These are phyloP conservation scores for Hyaloscypha finlandica DNA, from an alignment of 495 filamentous ascomycete genomes.

Conservation along the genomic window DNA sequence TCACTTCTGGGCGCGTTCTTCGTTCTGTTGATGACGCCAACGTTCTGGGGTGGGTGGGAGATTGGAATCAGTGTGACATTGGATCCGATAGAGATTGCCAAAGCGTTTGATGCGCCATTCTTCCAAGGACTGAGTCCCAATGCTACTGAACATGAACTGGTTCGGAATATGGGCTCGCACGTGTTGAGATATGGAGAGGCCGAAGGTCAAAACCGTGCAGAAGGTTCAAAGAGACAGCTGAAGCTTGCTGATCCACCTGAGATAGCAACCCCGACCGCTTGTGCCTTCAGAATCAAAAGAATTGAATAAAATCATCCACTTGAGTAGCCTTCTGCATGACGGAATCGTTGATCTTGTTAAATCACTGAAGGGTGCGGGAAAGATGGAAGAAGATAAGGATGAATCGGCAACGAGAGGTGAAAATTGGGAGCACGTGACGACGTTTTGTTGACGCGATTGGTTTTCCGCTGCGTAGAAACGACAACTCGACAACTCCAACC, in stretches of 20 bases:
- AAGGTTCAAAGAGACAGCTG: conserved; percentile 5
- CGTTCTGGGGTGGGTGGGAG: conserved; percentile 37
- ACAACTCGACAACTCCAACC: background rate
- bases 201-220: background rate
- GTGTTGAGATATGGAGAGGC: conserved; percentile 10
- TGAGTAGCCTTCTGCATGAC: too few relatives aligned
- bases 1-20: conserved; percentile 23
- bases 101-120: conserved; percentile 35
- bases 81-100: conserved; percentile 38
- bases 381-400: background rate
- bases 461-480: background rate
- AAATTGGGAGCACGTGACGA: background rate
- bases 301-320: too few relatives aligned
- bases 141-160: conserved; percentile 19
- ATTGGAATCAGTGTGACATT: conserved; percentile 35
- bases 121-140: conserved; percentile 31
- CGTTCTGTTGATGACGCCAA: conserved; percentile 23
- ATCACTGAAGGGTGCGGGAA: background rate
- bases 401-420: background rate
- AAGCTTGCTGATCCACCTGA: conserved; percentile 7
- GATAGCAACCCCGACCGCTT: background rate
- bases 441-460: background rate
- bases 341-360: background rate
- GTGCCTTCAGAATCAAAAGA: background rate
- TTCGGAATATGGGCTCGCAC: conserved; percentile 9